Evolutionary conservation across 192 early-diverging fungal genomes (phyloP).

Genomic region (Blastocladiella britannica): DNA sequence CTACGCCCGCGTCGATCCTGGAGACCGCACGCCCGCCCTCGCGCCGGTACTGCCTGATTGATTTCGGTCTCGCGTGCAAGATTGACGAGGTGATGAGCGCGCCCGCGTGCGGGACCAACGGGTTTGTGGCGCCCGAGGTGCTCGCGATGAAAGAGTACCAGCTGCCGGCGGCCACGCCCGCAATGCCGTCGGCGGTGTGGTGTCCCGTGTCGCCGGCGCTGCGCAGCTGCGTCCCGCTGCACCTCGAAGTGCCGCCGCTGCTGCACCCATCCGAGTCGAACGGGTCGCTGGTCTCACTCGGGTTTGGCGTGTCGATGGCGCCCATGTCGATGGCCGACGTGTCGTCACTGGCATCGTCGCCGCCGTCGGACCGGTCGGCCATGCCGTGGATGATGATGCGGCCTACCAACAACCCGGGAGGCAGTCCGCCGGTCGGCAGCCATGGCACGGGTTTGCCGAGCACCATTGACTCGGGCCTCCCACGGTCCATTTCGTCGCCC

Average conservation of each 20-base stretch:
- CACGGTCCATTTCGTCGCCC: no score
- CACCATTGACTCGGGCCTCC: no score
- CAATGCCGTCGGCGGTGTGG: not conserved
- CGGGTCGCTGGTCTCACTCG: not conserved
- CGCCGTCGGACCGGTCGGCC: not conserved
- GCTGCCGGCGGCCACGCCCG: not conserved
- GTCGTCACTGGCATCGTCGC: not conserved
- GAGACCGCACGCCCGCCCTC: not conserved
- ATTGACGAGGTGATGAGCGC: not conserved
- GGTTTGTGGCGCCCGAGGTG: not conserved
- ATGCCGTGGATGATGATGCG: not conserved
- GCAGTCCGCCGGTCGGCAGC: not conserved
- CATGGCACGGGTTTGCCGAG: no score
- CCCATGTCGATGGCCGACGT: not conserved
- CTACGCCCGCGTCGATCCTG: no score
- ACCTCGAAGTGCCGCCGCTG: not conserved
- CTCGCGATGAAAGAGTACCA: not conserved
- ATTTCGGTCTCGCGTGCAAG: not conserved
- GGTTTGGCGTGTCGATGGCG: not conserved
- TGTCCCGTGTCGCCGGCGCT: no score
- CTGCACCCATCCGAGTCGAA: not conserved
- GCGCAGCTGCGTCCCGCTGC: not conserved
- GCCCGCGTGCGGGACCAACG: not conserved
- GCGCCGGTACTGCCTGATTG: not conserved
- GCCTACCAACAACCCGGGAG: not conserved